These are phyloP conservation scores for Neofusicoccum cordaticola DNA, from an alignment of 2,329 filamentous ascomycete species.

Conservation along the genomic window DNA sequence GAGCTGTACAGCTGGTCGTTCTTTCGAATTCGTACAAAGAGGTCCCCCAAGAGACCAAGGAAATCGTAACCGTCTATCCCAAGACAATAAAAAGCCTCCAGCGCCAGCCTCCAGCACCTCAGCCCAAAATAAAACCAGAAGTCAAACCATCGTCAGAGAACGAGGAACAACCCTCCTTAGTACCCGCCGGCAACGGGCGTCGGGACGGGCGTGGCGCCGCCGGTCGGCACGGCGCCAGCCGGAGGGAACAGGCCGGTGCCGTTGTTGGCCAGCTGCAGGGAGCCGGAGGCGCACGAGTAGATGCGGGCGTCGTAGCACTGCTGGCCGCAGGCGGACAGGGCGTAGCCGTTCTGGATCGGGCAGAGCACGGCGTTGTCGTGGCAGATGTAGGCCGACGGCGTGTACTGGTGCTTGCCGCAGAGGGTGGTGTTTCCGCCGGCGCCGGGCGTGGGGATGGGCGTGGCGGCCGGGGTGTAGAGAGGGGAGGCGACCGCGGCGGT, in stretches of 20 bases:
- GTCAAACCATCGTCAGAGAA: too few relatives aligned
- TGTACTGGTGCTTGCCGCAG: slow-evolving; percentile 10
- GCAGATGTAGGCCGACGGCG: not conserved
- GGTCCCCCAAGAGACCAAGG: too few relatives aligned
- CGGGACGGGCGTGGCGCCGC: not conserved
- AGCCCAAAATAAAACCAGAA: too few relatives aligned
- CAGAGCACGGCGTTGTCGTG: slow-evolving; percentile 1
- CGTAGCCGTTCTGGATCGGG: slow-evolving; percentile 6
- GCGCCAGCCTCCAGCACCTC: too few relatives aligned
- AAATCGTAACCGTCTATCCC: not conserved
- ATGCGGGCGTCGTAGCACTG: slow-evolving; percentile 14
- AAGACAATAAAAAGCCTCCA: too few relatives aligned
- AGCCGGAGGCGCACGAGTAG: not conserved
- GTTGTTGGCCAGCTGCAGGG: not conserved
- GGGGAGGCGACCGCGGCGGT: not conserved
- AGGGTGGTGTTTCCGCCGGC: not conserved
- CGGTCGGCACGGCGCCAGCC: not conserved
- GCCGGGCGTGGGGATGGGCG: not conserved
- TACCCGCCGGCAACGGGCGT: too few relatives aligned
- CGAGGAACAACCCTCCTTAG: too few relatives aligned
- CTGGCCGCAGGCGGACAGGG: not conserved
- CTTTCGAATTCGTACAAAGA: too few relatives aligned
- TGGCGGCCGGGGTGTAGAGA: not conserved
- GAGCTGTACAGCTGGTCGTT: not conserved
- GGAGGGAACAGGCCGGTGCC: not conserved